Percentiles rank a stretch among this genome's conserved stretches.
These are phyloP conservation scores for Heliamphora pulchella DNA, from an alignment of 179 eudicot species.

Conservation along the genomic window DNA sequence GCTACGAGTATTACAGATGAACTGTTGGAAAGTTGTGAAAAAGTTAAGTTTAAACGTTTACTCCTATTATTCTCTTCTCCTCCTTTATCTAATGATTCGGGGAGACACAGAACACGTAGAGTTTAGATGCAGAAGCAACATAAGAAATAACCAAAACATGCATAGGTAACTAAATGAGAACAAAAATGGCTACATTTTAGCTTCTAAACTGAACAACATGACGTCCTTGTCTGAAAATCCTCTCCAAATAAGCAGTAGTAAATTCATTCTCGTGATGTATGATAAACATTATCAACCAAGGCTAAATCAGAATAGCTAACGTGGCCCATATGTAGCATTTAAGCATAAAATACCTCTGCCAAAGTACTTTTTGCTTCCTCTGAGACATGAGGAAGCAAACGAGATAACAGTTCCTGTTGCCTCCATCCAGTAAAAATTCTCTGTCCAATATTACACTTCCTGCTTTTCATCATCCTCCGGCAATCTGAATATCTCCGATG, in stretches of 20 bases:
- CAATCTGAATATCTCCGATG: slow-evolving; percentile 46
- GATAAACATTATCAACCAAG: neutral
- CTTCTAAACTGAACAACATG: neutral
- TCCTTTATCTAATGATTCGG: neutral
- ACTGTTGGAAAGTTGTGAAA: neutral
- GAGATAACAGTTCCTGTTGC: slow-evolving; percentile 60
- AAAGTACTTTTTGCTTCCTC: slow-evolving; percentile 36
- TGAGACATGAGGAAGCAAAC: slow-evolving; percentile 40
- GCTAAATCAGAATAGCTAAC: neutral
- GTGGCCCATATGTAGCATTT: neutral
- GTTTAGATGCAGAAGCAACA: neutral
- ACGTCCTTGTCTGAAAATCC: neutral
- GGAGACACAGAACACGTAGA: neutral
- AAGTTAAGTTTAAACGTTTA: no score
- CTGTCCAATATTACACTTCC: slow-evolving; percentile 42
- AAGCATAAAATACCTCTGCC: slow-evolving; percentile 25
- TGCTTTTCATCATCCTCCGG: slow-evolving; percentile 42
- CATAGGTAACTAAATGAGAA: neutral
- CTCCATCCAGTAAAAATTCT: slow-evolving; percentile 58
- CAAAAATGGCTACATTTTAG: neutral
- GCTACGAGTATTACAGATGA: neutral
- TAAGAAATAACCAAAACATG: neutral
- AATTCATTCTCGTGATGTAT: neutral
- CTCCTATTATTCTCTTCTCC: neutral
- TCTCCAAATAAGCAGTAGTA: neutral